Evolutionary conservation across 2,329 filamentous ascomycete species (phyloP), one percentile per base, ranked within the genome.

Genomic region (Pseudogymnoascus sp.): DNA sequence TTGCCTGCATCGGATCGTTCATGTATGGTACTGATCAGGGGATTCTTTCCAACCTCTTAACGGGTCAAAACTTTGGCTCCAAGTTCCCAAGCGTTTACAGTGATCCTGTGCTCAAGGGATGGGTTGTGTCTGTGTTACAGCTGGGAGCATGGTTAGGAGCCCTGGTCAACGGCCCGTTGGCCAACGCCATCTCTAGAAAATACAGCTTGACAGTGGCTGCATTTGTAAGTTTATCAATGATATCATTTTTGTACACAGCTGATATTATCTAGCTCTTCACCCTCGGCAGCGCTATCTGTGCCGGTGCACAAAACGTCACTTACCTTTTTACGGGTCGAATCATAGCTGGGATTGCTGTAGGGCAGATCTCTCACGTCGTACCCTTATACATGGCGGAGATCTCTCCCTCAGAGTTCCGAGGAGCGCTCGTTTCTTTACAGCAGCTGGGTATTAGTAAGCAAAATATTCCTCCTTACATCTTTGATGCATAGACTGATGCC

Each of bases 61-160:
- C 74, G 4, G 76, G 77, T 69, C 70, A 77, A 60, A 77, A 76
- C 38, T 79, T 79, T 64, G 73, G 67, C 3, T 71, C 74, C 38
- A 66, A 70, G 9, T 72, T 75, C 38, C 77, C 76, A 1, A 64
- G 71, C 4, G 72, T 79, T 15, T 77, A 75, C 53, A 64, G 72
- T 1, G 78, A 81, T 64, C 77, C 74, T 62, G 67, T 74, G 15
- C 79, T 79, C 70, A 79, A 81, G 65, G 78, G 40, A 17, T 44
- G 40, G 40, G 40, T 44, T 21, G 40, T 80, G 2, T 80, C 87
- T 1, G 89, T 89, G 64, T 82, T 91, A 19, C 87, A 90, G 70
- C 81, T 91, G 1, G 88, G 88, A 56, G 88, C 88, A 35, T 91
- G 88, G 88, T 71, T 89, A 11, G 88, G 88, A 40, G 83, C 86